Evolutionary conservation across 345 rosid genomes (phyloP), one percentile per base, ranked within the genome.

Genomic region (Toxicodendron radicans): DNA sequence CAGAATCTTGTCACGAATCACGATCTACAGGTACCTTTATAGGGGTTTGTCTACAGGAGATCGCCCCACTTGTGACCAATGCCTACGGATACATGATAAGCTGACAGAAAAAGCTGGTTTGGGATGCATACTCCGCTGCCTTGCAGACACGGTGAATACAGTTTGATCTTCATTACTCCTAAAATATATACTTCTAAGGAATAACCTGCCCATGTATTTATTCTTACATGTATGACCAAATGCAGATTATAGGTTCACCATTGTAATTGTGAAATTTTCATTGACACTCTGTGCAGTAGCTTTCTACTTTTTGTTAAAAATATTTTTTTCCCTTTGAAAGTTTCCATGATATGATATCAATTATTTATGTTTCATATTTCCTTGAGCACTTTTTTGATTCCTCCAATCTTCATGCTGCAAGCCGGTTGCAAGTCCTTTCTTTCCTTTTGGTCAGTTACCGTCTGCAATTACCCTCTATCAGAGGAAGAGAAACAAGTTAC

Each of bases 41-140:
- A 86, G 98, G 83, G 97, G 98, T 17, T 86, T 95, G 80, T 91
- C 97, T 12, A 90, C 97, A 11, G 95, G 94, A 16, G 97, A 95
- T 83, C 85, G 95, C 68, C 98, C 98, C 30, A 91, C 98, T 30
- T 95, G 97, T 53, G 97, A 95, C 64, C 97, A 93, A 63, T 95
- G 97, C 82, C 86, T 92, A 18, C 83, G 88, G 60, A 92, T 95
- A 79, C 98, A 95, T 41, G 97, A 90, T 82, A 92, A 89, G 77
- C 84, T 92, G 68, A 91, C 97, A 0, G 97, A 90, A 85, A 86
- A 78, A 86, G 99, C 96, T 81, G 97, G 99, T 52, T 75, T 85
- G 68, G 98, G 99, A 58, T 91, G 99, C 86, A 95, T 91, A 74
- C 82, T 89, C 20, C 98, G 98, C 32, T 83, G 87, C 72, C 89